These are phyloP conservation scores for Halophytophthora polymorphica DNA, from an alignment of 352 stramenopile species.

Conservation along the genomic window DNA sequence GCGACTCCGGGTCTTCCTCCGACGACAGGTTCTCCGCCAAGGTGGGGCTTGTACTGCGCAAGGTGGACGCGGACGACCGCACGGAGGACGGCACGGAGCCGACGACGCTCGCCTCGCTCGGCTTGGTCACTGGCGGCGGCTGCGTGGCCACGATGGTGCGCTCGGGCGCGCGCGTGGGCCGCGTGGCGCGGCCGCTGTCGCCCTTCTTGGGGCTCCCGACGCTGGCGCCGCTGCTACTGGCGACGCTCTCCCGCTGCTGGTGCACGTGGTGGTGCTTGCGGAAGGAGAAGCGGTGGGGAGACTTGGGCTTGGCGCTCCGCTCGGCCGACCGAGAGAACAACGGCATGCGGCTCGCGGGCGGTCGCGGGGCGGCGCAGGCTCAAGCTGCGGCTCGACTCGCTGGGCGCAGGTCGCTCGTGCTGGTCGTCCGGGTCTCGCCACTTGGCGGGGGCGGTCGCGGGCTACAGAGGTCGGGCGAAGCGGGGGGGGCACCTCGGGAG, in stretches of 20 bases:
- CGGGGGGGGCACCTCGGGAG: no score
- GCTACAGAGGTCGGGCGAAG: no score
- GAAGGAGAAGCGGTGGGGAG: conserved; percentile 59
- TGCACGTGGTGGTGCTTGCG: conserved; percentile 48
- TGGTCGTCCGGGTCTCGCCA: no score
- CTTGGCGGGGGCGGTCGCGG: no score
- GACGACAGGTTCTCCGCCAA: conserved; percentile 39
- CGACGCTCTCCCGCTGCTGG: conserved; percentile 16
- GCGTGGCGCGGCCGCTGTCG: conserved; percentile 16
- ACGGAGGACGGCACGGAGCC: conserved; percentile 51
- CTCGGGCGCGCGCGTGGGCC: conserved; percentile 14
- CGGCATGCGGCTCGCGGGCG: conserved; percentile 34
- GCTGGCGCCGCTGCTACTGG: conserved; percentile 22
- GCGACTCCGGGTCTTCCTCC: conserved; percentile 26
- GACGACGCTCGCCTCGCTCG: conserved; percentile 22
- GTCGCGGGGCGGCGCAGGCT: no score
- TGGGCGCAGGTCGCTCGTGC: no score
- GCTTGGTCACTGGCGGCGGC: conserved; percentile 16
- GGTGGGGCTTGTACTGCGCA: conserved; percentile 32
- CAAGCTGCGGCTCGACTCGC: no score
- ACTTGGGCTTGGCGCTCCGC: conserved; percentile 40
- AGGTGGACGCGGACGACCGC: conserved; percentile 47
- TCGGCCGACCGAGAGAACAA: conserved; percentile 61
- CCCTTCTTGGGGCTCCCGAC: conserved; percentile 19
- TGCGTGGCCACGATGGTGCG: conserved; percentile 21